phyloP scores from a whole-genome alignment of 2,329 filamentous ascomycete species.

The Penicillium griseofulvum region DNA sequence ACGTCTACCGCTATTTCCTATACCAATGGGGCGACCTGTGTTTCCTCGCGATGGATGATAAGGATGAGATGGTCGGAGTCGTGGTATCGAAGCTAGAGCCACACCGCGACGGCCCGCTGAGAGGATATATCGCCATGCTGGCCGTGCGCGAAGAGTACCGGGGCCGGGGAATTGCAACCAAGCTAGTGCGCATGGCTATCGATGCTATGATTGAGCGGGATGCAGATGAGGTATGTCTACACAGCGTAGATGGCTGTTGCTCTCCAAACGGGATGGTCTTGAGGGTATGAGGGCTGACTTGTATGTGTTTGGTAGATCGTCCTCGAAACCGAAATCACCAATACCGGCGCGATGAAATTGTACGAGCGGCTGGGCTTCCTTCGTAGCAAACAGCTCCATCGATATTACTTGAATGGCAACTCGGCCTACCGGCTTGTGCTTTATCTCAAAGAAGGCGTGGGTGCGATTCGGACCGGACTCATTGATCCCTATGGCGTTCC shows the following conservation, averaged over 20 bases:
- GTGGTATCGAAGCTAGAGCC: constrained; percentile 92
- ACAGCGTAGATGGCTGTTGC: not conserved
- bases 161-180: constrained; percentile 82
- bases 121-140: constrained; percentile 98
- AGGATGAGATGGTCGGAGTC: constrained; percentile 69
- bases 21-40: constrained; percentile 98
- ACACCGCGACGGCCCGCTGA: constrained; percentile 79
- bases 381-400: constrained; percentile 84
- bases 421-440: constrained; percentile 87
- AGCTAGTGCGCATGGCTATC: constrained; percentile 83
- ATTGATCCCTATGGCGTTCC: constrained; percentile 32
- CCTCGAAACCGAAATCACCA: constrained; percentile 92
- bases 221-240: constrained; percentile 69
- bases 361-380: constrained; percentile 93
- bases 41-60: constrained; percentile 68
- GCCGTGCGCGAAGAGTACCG: constrained; percentile 80
- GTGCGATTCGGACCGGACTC: constrained; percentile 40
- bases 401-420: constrained; percentile 96
- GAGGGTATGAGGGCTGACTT: constrained; percentile 10
- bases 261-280: not conserved
- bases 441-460: constrained; percentile 65
- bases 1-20: constrained; percentile 96
- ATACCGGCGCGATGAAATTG: constrained; percentile 81
- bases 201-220: constrained; percentile 81
- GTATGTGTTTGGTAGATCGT: constrained; percentile 58